Percentiles rank a stretch among this genome's conserved stretches.
Conservation (phyloP, 768 basidiomycete genomes). For the Lactifluus echinatus region DNA sequence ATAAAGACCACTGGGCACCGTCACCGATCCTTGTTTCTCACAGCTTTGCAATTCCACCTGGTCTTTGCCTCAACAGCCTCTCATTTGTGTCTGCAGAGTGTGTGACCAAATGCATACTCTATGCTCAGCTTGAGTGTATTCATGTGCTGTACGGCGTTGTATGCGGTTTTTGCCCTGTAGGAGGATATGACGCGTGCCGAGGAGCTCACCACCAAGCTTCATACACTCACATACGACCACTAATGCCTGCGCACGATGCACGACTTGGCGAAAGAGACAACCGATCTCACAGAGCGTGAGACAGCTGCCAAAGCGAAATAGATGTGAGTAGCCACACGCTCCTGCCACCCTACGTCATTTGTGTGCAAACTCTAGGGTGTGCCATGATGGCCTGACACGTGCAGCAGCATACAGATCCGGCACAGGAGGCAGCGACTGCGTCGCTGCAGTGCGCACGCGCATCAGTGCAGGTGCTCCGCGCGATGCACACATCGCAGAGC, state of each 20-base stretch:
- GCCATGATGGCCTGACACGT: constrained; percentile 44
- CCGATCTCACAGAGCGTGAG: constrained; percentile 73
- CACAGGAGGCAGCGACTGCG: constrained; percentile 59
- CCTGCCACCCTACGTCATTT: too few species aligned
- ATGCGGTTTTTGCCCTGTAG: constrained; percentile 30
- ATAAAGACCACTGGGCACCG: constrained; percentile 45
- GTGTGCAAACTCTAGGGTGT: too few species aligned
- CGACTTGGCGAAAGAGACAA: constrained; percentile 45
- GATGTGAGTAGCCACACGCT: constrained; percentile 54
- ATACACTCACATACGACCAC: constrained; percentile 74
- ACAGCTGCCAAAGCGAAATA: constrained; percentile 64
- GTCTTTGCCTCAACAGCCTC: constrained; percentile 60
- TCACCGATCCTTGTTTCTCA: constrained; percentile 65
- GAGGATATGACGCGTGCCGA: constrained; percentile 77
- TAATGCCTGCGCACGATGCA: constrained; percentile 67
- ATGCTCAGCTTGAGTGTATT: constrained; percentile 57
- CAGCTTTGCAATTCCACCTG: constrained; percentile 58
- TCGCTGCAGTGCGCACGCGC: constrained; percentile 68
- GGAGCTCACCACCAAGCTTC: constrained; percentile 60
- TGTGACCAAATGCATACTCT: constrained; percentile 58
- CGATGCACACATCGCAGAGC: constrained; percentile 58
- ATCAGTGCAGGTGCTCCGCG: constrained; percentile 57
- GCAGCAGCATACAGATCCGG: constrained; percentile 49
- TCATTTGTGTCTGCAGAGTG: constrained; percentile 45
- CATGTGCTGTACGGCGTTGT: too few species aligned